These are phyloP conservation scores for Balakata baccata DNA, from an alignment of 345 rosid genomes.

Conservation along the genomic window DNA sequence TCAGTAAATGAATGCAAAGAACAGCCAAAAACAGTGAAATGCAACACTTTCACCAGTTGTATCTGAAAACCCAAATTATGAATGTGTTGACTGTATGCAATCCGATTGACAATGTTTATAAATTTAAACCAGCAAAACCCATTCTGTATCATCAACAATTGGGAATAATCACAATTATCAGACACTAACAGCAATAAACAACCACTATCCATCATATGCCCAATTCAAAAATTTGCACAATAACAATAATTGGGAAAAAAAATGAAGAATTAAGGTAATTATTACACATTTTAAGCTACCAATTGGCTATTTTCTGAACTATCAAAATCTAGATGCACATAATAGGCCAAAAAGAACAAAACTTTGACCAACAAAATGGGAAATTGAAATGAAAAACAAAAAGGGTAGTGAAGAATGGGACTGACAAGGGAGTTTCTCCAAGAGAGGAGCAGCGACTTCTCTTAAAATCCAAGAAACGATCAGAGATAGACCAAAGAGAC, in stretches of 20 bases:
- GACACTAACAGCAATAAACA: background rate
- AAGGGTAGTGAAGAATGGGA: conserved; percentile 7
- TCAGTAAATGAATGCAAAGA: background rate
- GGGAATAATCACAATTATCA: background rate
- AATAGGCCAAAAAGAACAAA: conserved; percentile 11
- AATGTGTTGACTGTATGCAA: background rate
- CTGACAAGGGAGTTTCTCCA: conserved; percentile 73
- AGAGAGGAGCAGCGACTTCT: conserved; percentile 72
- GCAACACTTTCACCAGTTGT: background rate
- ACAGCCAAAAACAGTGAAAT: background rate
- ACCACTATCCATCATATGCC: background rate
- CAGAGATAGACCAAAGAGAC: conserved; percentile 83
- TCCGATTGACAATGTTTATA: background rate
- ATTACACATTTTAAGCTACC: background rate
- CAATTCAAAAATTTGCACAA: background rate
- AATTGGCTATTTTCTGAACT: background rate
- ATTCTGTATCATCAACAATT: background rate
- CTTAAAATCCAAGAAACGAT: conserved; percentile 88
- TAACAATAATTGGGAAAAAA: background rate
- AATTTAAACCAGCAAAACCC: conserved; percentile 1
- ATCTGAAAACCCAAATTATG: background rate
- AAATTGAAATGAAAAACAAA: background rate
- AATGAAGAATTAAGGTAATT: background rate
- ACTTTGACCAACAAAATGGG: conserved; percentile 6
- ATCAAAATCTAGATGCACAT: background rate